Base-by-base conservation (phyloP, 257 asterid species). In the Primulina eburnea region DNA sequence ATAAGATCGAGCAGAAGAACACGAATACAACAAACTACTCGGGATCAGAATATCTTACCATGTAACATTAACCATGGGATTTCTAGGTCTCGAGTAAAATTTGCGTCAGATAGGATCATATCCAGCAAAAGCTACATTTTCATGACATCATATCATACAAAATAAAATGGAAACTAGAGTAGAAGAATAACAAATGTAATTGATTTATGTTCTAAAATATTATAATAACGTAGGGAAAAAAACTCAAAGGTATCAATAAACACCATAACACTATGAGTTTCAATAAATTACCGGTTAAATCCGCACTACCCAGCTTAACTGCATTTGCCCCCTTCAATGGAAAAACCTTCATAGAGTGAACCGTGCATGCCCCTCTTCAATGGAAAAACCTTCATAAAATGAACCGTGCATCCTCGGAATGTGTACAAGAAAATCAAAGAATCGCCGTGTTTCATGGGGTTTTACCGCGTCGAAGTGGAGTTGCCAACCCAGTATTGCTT, bases 401-500 rank as follows among this genome's bases (percentile, higher is more conserved):
- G 74, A 71, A 67, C 59, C n/a, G 70, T 29, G 60, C 33, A 78
- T 20, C 62, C 65, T 18, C 26, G 71, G 71, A 62, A 29, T 35
- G 6, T 60, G 66, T 29, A 20, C 24, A 24, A 37, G 35, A 73
- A 28, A 47, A 65, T 37, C 24, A 62, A 75, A 68, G 74, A 56
- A 60, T 73, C 71, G 52, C 71, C 64, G 59, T 21, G 72, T 63
- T 2, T 57, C 59, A 60, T 56, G 55, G 62, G 70, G 3, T 68
- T 71, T 88, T 84, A 90, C 77, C 68, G 81, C 0, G 87, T 35
- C 4, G 90, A 82, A 35, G 98, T 93, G 69, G 96, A 82, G 83
- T 93, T 93, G 21, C 86, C 81, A 24, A 88, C 96, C 97, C 98
- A 93, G 38, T 93, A 93, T 69, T 87, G 89, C 79, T 93, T 93